These are phyloP conservation scores for Trematosphaeria pertusa DNA, from an alignment of 2,329 filamentous ascomycete genomes.

Conservation along the genomic window DNA sequence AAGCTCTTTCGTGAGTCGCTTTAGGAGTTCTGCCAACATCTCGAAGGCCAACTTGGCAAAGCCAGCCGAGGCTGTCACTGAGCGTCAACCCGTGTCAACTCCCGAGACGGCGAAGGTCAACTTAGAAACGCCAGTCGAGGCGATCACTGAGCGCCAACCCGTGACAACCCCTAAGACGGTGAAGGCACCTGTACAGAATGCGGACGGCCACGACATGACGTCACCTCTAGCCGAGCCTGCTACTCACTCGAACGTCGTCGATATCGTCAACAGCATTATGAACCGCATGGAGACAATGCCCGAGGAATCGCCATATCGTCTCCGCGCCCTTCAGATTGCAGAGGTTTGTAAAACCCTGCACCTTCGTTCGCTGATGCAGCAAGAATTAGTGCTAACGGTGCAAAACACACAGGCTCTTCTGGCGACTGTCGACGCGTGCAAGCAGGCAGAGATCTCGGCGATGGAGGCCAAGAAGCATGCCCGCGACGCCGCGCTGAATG, in stretches of 20 bases:
- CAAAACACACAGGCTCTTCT: slow-evolving; percentile 28
- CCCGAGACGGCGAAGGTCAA: too few relatives aligned
- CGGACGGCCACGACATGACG: background rate
- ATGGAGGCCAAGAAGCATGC: slow-evolving; percentile 28
- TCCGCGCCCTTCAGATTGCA: slow-evolving; percentile 30
- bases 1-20: slow-evolving; percentile 26
- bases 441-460: slow-evolving; percentile 25
- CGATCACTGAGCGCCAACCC: background rate
- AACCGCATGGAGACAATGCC: slow-evolving; percentile 15
- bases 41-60: slow-evolving; percentile 20
- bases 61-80: slow-evolving; percentile 5
- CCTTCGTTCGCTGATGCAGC: slow-evolving; percentile 1
- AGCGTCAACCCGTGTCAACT: background rate
- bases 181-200: background rate
- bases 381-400: slow-evolving; percentile 20
- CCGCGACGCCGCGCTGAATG: slow-evolving; percentile 27
- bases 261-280: slow-evolving; percentile 22
- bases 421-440: slow-evolving; percentile 22
- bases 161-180: background rate
- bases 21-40: slow-evolving; percentile 24
- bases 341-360: slow-evolving; percentile 28
- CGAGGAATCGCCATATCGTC: slow-evolving; percentile 18
- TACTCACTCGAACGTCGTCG: slow-evolving; percentile 8
- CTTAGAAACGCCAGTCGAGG: background rate
- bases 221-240: background rate